These are phyloP conservation scores for Salvia miltiorrhiza DNA, from an alignment of 257 asterid genomes.

Conservation along the genomic window DNA sequence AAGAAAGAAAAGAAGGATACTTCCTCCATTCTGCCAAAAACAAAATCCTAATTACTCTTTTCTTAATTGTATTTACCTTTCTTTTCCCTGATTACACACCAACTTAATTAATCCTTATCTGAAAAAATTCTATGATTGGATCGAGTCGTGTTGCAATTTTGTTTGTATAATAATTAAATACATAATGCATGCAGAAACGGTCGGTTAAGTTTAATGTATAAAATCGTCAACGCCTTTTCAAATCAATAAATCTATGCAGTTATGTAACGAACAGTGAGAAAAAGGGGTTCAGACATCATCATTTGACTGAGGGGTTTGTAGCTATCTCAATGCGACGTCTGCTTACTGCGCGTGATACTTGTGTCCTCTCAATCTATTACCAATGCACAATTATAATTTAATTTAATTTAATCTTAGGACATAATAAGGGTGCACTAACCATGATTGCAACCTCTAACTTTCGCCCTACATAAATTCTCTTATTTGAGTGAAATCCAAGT, in stretches of 20 bases:
- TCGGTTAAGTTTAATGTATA: not conserved
- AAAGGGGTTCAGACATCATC: slow-evolving; percentile 28
- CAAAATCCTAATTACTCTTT: no score
- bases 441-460: not conserved
- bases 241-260: slow-evolving; percentile 4
- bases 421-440: slow-evolving; percentile 22
- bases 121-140: not conserved
- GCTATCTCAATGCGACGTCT: slow-evolving; percentile 15
- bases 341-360: slow-evolving; percentile 28
- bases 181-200: not conserved
- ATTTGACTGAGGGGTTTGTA: slow-evolving; percentile 8
- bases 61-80: not conserved
- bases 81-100: not conserved
- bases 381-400: no score
- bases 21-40: no score
- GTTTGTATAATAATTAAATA: not conserved
- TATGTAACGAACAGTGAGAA: slow-evolving; percentile 13
- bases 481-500: slow-evolving; percentile 44
- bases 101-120: not conserved
- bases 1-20: no score
- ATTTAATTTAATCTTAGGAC: not conserved
- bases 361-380: not conserved
- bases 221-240: slow-evolving; percentile 2
- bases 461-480: slow-evolving; percentile 13
- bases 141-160: not conserved